phyloP scores from a whole-genome alignment of 1,284 basidiomycete species.

The Austropuccinia psidii region DNA sequence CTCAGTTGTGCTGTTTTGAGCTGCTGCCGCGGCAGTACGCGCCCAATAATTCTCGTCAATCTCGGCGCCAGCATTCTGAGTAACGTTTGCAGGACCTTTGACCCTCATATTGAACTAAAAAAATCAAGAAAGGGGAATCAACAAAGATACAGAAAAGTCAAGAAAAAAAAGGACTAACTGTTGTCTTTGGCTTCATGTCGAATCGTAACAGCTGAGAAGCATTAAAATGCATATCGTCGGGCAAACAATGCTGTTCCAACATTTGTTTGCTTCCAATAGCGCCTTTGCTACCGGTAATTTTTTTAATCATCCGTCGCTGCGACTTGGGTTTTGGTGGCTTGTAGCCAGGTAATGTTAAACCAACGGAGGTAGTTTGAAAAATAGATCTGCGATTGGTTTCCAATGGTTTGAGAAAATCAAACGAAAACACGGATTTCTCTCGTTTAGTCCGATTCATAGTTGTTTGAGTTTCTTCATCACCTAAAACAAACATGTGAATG shows the following conservation, averaged over 20 bases:
- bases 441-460: constrained; percentile 26
- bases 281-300: constrained; percentile 40
- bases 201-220: constrained; percentile 78
- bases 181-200: constrained; percentile 92
- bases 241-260: constrained; percentile 70
- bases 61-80: constrained; percentile 60
- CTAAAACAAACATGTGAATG: too few species aligned
- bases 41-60: constrained; percentile 95
- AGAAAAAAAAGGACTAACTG: constrained; percentile 54
- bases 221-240: constrained; percentile 96
- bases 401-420: constrained; percentile 30
- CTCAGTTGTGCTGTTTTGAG: constrained; percentile 47
- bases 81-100: constrained; percentile 38
- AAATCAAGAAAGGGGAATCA: constrained; percentile 33
- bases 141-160: constrained; percentile 34
- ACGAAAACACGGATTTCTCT: constrained; percentile 32
- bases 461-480: constrained; percentile 29
- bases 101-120: constrained; percentile 38
- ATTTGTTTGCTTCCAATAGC: constrained; percentile 45
- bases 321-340: constrained; percentile 41
- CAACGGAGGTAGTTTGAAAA: constrained; percentile 23
- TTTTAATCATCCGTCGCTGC: constrained; percentile 53
- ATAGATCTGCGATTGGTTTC: constrained; percentile 21
- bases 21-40: constrained; percentile 71
- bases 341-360: constrained; percentile 38